phyloP scores from a whole-genome alignment of 306 rosid species.

The Benincasa hispida region DNA sequence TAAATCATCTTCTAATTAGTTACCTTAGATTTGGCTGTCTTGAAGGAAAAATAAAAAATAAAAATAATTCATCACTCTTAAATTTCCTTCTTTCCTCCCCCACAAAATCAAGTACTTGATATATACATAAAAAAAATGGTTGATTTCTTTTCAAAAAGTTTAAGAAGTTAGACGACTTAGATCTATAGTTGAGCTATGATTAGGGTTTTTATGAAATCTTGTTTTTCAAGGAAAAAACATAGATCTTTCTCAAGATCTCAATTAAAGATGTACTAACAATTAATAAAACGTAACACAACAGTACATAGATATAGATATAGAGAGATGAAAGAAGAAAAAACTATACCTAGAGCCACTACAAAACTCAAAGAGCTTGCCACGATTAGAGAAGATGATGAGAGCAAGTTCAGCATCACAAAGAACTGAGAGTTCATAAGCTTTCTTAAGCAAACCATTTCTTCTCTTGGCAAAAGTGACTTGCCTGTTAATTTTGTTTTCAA shows the following conservation, averaged over 20 bases:
- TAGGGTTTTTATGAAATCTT: no score
- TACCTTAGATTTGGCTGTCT: no score
- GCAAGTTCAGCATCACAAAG: conserved; percentile 94
- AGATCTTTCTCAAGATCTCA: no score
- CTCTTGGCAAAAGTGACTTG: conserved; percentile 90
- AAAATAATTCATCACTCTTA: no score
- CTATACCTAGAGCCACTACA: conserved; percentile 52
- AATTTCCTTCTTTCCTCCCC: no score
- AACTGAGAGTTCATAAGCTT: conserved; percentile 79
- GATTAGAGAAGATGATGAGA: conserved; percentile 77
- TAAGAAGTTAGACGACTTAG: neutral
- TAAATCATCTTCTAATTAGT: neutral
- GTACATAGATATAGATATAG: no score
- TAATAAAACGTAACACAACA: no score
- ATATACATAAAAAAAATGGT: neutral
- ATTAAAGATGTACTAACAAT: no score
- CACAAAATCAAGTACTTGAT: no score
- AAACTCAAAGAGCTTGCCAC: conserved; percentile 90
- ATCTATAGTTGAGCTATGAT: neutral
- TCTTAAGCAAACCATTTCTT: conserved; percentile 83
- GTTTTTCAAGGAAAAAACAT: no score
- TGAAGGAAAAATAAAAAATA: no score
- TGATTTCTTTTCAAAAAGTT: neutral
- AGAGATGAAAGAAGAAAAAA: neutral
- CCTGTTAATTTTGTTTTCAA: conserved; percentile 92